Conservation (phyloP, 1,284 basidiomycete species). For the Anthracocystis panici-leucophaei region DNA sequence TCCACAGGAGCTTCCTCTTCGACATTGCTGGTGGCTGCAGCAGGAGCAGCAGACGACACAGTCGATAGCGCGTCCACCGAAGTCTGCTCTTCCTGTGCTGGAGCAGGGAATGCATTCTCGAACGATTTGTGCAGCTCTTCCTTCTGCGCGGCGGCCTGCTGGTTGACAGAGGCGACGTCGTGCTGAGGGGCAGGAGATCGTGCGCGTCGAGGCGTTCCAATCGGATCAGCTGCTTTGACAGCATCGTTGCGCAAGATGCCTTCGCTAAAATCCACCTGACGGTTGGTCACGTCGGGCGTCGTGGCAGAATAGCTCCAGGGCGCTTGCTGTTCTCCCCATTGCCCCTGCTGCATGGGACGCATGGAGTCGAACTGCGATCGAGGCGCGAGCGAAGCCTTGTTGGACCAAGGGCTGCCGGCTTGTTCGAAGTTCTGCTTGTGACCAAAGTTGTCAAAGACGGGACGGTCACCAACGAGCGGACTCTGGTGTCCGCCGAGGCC, state of each 20-base stretch:
- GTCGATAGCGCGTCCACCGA: not conserved
- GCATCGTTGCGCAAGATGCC: slow-evolving; percentile 34
- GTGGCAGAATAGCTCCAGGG: slow-evolving; percentile 34
- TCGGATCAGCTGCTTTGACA: slow-evolving; percentile 41
- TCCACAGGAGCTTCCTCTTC: slow-evolving; percentile 7
- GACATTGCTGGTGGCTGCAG: slow-evolving; percentile 1
- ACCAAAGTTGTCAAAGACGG: slow-evolving; percentile 35
- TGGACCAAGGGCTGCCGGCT: slow-evolving; percentile 39
- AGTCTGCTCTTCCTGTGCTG: slow-evolving; percentile 8
- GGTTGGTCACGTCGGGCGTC: slow-evolving; percentile 41
- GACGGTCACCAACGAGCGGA: slow-evolving; percentile 37
- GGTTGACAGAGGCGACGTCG: slow-evolving; percentile 10
- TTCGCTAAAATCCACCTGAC: slow-evolving; percentile 45
- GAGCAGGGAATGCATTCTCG: slow-evolving; percentile 45
- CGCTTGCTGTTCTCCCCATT: slow-evolving; percentile 46
- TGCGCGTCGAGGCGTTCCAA: slow-evolving; percentile 51
- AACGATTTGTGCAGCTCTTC: slow-evolving; percentile 41
- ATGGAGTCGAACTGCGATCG: slow-evolving; percentile 42
- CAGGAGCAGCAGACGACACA: slow-evolving; percentile 2
- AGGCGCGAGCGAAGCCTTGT: slow-evolving; percentile 35
- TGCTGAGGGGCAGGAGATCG: slow-evolving; percentile 45
- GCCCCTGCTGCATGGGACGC: slow-evolving; percentile 34
- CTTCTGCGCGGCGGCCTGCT: slow-evolving; percentile 24
- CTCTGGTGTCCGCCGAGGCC: slow-evolving; percentile 42
- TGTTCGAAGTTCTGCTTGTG: slow-evolving; percentile 35